Base-by-base conservation (phyloP, 2,329 filamentous ascomycete genomes). In the Penicillium sp. region DNA sequence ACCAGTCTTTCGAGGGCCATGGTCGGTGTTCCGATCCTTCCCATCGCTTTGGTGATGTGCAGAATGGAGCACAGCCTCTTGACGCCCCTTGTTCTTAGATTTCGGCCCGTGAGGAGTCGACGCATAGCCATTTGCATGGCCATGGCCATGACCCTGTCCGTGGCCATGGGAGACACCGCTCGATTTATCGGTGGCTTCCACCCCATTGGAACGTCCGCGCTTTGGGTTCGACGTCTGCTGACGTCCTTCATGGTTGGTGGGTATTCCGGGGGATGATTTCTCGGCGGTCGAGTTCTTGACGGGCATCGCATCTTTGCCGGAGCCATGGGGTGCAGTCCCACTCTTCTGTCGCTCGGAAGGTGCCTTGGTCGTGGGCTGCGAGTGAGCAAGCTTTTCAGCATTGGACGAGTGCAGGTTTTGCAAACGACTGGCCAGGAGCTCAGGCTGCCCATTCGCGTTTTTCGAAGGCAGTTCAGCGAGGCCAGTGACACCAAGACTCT, bases 331-430 rank as follows among this genome's bases (percentile, higher is more conserved):
- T 26, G 46, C 43, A 39, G 52, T 25, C 34, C 44, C 32, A 43
- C 52, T 53, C 39, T 61, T 66, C 24, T 51, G 39, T 46, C 56
- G 61, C 29, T 66, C 64, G 9, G 52, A 40, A 35, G 51, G 59
- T 11, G 57, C 25, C 48, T 63, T 65, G 24, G 50, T 51, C 5
- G 55, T 42, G 9, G 54, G 42, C n/a, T 67, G 56, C 8, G 53
- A 51, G 29, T 55, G 64, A 7, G 56, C 44, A 7, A 56, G 35
- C 34, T 60, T 66, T 40, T 67, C 60, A 4, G 61, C 58, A 44
- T 68, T 67, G 9, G 68, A 64, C 32, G 71, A 44, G 38, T 71
- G 67, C 27, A 67, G 61, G 27, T 65, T 67, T 44, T 71, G 67
- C 33, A 72, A 43, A 44, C 65, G 64, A 36, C 63, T 68, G 4